A percentile compares a stretch with the other conserved stretches of the same genome.
Evolutionary conservation across 1,284 basidiomycete species (phyloP).

Genomic region (Melampsora abietis-canadensis): DNA sequence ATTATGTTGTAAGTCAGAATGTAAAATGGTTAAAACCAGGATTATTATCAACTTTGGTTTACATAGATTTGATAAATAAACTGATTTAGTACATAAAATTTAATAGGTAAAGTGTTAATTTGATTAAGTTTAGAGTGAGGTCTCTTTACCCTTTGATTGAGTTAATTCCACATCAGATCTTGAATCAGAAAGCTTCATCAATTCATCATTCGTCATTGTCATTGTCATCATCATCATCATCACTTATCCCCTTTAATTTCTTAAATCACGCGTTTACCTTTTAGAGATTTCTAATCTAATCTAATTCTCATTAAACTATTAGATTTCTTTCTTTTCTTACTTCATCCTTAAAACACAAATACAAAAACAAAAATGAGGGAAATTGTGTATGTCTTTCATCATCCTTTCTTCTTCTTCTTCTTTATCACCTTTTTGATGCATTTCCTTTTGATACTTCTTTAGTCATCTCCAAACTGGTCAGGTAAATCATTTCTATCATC

Average conservation of each 20-base stretch:
- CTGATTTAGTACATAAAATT: too few relatives aligned
- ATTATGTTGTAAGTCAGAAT: too few relatives aligned
- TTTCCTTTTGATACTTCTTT: too few relatives aligned
- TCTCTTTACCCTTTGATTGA: too few relatives aligned
- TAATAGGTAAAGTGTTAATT: too few relatives aligned
- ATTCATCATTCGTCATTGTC: background rate
- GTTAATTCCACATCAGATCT: background rate
- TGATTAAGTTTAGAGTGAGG: too few relatives aligned
- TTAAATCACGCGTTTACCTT: background rate
- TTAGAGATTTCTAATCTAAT: background rate
- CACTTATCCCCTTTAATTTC: background rate
- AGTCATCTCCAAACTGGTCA: conserved; percentile 42
- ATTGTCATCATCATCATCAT: too few relatives aligned
- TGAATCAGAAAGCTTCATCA: background rate
- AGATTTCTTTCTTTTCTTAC: background rate
- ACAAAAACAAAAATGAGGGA: conserved; percentile 31
- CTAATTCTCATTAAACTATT: background rate
- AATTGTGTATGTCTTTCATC: conserved; percentile 35
- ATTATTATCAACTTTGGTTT: too few relatives aligned
- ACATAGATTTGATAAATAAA: too few relatives aligned
- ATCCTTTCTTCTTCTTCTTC: background rate
- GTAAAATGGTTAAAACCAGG: too few relatives aligned
- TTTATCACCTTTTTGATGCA: background rate
- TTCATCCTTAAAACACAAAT: background rate
- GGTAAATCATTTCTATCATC: conserved; percentile 13